Evolutionary conservation across 305 asterid genomes (phyloP).

Genomic region (Fraxinus paxiana): DNA sequence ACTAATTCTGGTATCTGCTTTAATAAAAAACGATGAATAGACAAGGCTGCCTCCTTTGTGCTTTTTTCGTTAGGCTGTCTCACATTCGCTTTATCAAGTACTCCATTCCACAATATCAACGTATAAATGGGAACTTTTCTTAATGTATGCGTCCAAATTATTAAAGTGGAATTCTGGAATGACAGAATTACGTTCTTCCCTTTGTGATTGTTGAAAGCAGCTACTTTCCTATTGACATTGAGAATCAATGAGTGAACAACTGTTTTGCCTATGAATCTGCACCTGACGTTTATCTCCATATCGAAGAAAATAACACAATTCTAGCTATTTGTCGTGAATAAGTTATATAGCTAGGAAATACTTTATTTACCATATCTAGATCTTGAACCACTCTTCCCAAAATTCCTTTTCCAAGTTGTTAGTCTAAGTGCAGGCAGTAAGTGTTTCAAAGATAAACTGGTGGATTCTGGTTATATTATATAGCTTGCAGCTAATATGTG

Average conservation of each 20-base stretch:
- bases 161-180: not conserved
- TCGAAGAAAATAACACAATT: not conserved
- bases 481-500: conserved; percentile 11
- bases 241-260: not conserved
- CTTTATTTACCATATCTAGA: not conserved
- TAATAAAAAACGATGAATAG: not conserved
- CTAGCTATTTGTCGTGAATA: not conserved
- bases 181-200: not conserved
- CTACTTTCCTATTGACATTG: not conserved
- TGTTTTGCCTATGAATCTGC: not conserved
- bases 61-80: not conserved
- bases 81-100: not conserved
- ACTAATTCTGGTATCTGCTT: not conserved
- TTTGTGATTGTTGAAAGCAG: not conserved
- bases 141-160: not conserved
- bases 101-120: not conserved
- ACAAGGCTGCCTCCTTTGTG: not conserved
- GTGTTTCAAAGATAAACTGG: not conserved
- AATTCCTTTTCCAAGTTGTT: not conserved
- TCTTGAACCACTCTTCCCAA: not conserved
- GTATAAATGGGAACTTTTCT: not conserved
- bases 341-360: not conserved
- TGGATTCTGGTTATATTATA: not conserved
- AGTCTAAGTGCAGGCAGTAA: not conserved
- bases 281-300: not conserved